A percentile compares a stretch with the other conserved stretches of the same genome.
Evolutionary conservation across 2,329 filamentous ascomycete genomes (phyloP).

Genomic region (Aspergillus nomiae): DNA sequence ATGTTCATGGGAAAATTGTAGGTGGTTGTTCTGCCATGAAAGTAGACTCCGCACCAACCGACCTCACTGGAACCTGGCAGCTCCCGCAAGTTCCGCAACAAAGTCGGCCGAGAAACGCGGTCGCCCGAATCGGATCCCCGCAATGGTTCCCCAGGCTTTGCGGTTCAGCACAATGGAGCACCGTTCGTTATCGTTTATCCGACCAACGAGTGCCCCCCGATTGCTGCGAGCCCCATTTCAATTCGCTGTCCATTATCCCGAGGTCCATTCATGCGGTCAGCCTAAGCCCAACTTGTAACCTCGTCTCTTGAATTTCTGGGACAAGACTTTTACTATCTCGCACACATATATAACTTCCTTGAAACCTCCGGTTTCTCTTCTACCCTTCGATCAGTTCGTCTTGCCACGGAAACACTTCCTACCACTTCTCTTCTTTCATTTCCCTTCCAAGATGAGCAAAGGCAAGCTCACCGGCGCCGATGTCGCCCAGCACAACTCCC

Average conservation of each 20-base stretch:
- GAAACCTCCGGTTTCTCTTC: not conserved
- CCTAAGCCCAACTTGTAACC: not conserved
- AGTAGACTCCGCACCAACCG: not conserved
- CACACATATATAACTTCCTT: not conserved
- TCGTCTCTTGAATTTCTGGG: not conserved
- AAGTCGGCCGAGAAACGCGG: constrained; percentile 1
- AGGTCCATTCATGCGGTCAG: constrained; percentile 13
- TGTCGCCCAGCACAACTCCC: constrained; percentile 73
- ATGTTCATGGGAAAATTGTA: not conserved
- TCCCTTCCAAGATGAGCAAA: constrained; percentile 22
- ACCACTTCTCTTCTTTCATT: constrained; percentile 1
- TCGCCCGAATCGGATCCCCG: constrained; percentile 8
- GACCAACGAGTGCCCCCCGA: constrained; percentile 11
- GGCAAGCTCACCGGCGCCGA: constrained; percentile 55
- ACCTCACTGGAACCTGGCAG: not conserved
- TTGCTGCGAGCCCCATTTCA: constrained; percentile 11
- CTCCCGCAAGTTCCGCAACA: not conserved
- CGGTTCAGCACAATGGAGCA: not conserved
- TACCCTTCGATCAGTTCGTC: not conserved
- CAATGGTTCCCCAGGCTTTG: constrained; percentile 5
- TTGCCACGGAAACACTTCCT: not conserved
- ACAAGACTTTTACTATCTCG: not conserved
- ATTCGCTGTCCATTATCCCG: constrained; percentile 27
- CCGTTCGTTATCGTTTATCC: constrained; percentile 1
- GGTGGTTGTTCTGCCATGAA: not conserved